phyloP scores from a whole-genome alignment of 129 eudicot genomes.

The Logfia minima region DNA sequence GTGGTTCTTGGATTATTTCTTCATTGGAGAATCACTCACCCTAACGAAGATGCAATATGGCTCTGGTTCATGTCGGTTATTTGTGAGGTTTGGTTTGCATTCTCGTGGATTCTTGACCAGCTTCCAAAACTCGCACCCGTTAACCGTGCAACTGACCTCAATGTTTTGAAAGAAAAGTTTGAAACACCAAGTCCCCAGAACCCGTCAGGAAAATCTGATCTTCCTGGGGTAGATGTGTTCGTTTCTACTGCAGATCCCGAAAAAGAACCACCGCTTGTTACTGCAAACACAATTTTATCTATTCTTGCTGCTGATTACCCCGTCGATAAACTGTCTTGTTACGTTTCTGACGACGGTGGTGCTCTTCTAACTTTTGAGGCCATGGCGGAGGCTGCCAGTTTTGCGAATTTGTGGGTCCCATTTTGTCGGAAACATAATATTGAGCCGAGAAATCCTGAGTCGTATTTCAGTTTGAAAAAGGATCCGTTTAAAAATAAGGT shows the following conservation, averaged over 20 bases:
- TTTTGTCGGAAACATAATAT: conserved; percentile 65
- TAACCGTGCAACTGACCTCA: conserved; percentile 63
- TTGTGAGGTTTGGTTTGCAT: conserved; percentile 70
- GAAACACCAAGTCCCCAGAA: conserved; percentile 55
- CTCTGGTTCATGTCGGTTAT: conserved; percentile 62
- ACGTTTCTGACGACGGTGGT: conserved; percentile 76
- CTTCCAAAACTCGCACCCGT: conserved; percentile 65
- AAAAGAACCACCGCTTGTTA: conserved; percentile 76
- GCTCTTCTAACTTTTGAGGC: conserved; percentile 68
- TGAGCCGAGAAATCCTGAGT: conserved; percentile 69
- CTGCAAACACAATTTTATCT: conserved; percentile 66
- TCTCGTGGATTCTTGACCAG: conserved; percentile 73
- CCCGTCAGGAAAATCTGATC: conserved; percentile 68
- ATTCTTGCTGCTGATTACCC: conserved; percentile 69
- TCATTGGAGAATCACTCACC: conserved; percentile 56
- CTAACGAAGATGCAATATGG: conserved; percentile 67
- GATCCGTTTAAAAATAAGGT: conserved; percentile 67
- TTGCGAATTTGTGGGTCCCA: conserved; percentile 68
- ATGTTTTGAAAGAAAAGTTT: conserved; percentile 54
- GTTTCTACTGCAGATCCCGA: conserved; percentile 79
- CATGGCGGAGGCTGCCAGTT: conserved; percentile 79
- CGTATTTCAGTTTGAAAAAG: conserved; percentile 54
- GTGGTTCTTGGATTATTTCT: conserved; percentile 57
- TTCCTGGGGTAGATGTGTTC: conserved; percentile 61
- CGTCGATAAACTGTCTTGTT: conserved; percentile 61